Base-by-base conservation (phyloP, 1,139 yeast genomes). In the Kluyveromyces marxianus region DNA sequence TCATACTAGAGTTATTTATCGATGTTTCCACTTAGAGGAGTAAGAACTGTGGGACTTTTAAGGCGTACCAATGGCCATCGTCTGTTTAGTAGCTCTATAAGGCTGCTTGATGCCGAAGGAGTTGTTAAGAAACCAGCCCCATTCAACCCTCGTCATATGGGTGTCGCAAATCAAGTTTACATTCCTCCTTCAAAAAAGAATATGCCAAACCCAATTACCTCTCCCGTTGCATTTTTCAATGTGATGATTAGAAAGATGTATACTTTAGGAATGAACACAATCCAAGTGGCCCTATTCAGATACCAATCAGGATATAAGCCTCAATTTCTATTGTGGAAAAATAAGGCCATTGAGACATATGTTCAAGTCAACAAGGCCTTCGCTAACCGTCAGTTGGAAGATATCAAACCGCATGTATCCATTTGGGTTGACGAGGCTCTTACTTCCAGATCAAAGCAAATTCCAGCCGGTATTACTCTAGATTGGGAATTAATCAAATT, bases 401-500 rank as follows among this genome's bases (percentile, higher is more conserved):
- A 70, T 29, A 69, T 75, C 37, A 69, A 69, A 53, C 71, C 67
- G 53, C 66, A 66, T 41, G 72, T 78, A 46, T 74, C 78, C 41
- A 71, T 80, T 26, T 83, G 85, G 75, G 86, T 79, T 3, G 81
- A 75, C 51, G 80, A 75, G 51, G 74, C 86, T 6, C 57, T 81
- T 45, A 66, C 69, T 45, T 67, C 70, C 30, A 72, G 88, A 54
- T 69, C 72, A 42, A 63, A 67, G 25, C 66, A 73, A 30, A 70
- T 88, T 48, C 95, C 96, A 25, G 63, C 68, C 21, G 72, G 74
- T 49, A 70, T 78, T 36, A 73, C 75, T 49, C 69, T 87, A 50
- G 78, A 76, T 45, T 89, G 97, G 97, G 83, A 85, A 56, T 71
- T 89, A 45, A 67, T 81, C 36, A 78, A 81, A 52, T 79, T 88